A percentile compares a stretch with the other conserved stretches of the same genome.
phyloP scores from a whole-genome alignment of 1,284 basidiomycete genomes.

The Exobasidium rhododendri region DNA sequence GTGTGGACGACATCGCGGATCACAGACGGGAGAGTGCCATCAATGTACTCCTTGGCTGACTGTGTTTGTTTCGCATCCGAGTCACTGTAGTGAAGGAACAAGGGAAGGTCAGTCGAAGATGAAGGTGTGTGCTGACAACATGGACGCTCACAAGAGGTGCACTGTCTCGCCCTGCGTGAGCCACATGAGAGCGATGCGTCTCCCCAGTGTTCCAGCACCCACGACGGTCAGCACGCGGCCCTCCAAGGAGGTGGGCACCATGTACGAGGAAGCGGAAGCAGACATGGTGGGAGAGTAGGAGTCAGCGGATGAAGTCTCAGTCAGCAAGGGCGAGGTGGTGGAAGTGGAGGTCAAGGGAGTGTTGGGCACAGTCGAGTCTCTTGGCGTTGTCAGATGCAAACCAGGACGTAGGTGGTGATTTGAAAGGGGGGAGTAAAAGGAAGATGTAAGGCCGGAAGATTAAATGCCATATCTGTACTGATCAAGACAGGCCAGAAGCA shows the following conservation, averaged over 20 bases:
- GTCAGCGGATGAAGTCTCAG: no score
- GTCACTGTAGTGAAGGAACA: neutral
- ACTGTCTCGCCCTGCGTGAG: conserved; percentile 2
- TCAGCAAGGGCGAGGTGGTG: no score
- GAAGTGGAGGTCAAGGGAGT: no score
- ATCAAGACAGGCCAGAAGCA: no score
- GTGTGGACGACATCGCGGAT: neutral
- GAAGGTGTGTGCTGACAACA: no score
- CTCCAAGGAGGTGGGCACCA: neutral
- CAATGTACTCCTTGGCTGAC: neutral
- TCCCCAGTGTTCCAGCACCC: conserved; percentile 2
- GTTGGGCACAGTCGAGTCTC: no score
- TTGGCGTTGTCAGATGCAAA: no score
- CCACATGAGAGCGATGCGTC: conserved; percentile 9
- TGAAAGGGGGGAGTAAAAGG: no score
- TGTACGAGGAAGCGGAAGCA: neutral
- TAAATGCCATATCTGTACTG: no score
- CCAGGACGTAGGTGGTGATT: no score
- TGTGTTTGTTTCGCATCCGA: neutral
- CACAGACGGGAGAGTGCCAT: neutral
- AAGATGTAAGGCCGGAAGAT: no score
- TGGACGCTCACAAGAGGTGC: conserved; percentile 5
- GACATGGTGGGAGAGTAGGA: neutral
- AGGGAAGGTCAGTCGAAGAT: no score
- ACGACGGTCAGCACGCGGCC: neutral